Percentiles rank a stretch among this genome's conserved stretches.
These are phyloP conservation scores for Claviceps digitariae DNA, from an alignment of 2,329 filamentous ascomycete species.

Conservation along the genomic window DNA sequence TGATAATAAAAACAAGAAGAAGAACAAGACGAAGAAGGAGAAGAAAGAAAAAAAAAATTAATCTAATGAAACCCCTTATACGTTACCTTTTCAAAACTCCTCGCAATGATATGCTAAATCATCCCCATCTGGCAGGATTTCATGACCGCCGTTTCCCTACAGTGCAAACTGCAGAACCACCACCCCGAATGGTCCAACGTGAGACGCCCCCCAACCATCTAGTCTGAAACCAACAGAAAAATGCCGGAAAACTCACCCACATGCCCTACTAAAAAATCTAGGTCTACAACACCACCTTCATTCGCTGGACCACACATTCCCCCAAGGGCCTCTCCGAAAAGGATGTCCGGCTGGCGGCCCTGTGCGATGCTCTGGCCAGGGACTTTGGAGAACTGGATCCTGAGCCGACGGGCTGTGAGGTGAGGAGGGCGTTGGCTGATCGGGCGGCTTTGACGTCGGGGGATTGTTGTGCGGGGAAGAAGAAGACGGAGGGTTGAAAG, in stretches of 20 bases:
- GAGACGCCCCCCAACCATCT: constrained; percentile 11
- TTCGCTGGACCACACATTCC: constrained; percentile 61
- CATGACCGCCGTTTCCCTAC: constrained; percentile 57
- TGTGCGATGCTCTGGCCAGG: constrained; percentile 46
- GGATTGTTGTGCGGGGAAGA: constrained; percentile 41
- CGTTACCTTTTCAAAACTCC: too few relatives aligned
- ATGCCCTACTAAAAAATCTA: constrained; percentile 13
- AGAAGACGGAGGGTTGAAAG: not conserved
- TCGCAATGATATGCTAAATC: too few relatives aligned
- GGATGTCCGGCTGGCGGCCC: constrained; percentile 46
- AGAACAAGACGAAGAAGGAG: too few relatives aligned
- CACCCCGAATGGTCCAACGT: constrained; percentile 70
- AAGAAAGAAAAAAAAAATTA: not conserved
- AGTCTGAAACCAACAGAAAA: not conserved
- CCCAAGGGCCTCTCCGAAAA: constrained; percentile 51
- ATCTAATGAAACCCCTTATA: too few relatives aligned
- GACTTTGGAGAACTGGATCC: constrained; percentile 41
- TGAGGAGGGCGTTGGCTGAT: constrained; percentile 32
- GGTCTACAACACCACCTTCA: constrained; percentile 57
- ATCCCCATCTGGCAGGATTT: constrained; percentile 48
- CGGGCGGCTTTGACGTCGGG: constrained; percentile 30
- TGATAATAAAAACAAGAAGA: too few relatives aligned
- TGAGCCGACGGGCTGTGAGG: constrained; percentile 19
- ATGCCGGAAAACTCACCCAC: not conserved
- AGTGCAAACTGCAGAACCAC: constrained; percentile 55